Base-by-base conservation (phyloP, 1,139 yeast genomes). In the Saccharomyces hybrid region DNA sequence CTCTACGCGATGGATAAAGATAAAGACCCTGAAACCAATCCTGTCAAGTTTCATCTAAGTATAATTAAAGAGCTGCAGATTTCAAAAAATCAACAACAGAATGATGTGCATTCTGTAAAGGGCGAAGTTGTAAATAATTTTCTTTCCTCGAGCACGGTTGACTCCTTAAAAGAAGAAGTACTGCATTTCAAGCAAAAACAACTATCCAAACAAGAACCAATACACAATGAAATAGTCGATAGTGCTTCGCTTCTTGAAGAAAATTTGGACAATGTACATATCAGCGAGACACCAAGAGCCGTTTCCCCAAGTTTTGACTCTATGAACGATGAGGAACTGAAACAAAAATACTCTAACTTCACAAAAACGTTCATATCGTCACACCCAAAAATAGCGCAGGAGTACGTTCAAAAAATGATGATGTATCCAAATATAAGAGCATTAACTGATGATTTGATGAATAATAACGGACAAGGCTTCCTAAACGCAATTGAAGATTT, bases 1-100 rank as follows among this genome's bases (percentile, higher is more conserved):
- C 79, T 69, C 26, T 69, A 64, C 52, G 70, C 64, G 31, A 57
- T 64, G 19, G 71, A 70, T 48, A 68, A 60, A 54, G 61, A 63
- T 49, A 62, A 62, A 31, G 69, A 68, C 51, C 66, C 71, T 2
- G 70, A 66, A 31, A 62, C 68, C 26, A 69, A 66, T 50, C 70
- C 68, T 47, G 62, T 69, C 7, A 68, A 67, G 51, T 70, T 70
- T 49, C 72, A 70, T 55, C 56, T 70, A 46, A 64, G 67, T 38
- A 66, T 70, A 14, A 67, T 69, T 28, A 69, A 68, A 55, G 72
- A 69, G 48, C 55, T 68, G 26, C 71, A 70, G 52, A 60, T 62
- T 12, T 63, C 68, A 11, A 66, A 60, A 42, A 27, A 47, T 21
- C 46, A 42, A 31, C 44, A 31, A n/a, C 57, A 58, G 52, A 52